Base-by-base conservation (phyloP, 306 rosid genomes). In the Boehmeria nivea region DNA sequence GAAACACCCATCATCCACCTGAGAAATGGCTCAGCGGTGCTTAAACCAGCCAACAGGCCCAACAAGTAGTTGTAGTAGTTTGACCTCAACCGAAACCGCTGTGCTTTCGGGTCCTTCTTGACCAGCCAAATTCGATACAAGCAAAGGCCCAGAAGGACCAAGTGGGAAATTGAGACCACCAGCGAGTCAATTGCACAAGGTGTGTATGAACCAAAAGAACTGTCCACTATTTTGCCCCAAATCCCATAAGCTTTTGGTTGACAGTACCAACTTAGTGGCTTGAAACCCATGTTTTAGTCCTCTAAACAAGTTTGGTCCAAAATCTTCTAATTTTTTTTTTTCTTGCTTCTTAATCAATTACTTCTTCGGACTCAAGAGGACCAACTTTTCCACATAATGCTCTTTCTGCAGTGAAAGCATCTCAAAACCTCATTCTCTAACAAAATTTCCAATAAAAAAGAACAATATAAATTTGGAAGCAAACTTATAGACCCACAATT, bases 171-270 rank as follows among this genome's bases (percentile, higher is more conserved):
- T 51, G 80, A 77, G 60, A 77, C 52, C 49, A 86, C 95, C 65
- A 89, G 57, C 54, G 94, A 68, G 58, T 79, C 79, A 52, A 89
- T 67, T 46, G 79, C 88, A 76, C 97, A 89, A 62, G 97, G 94
- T 43, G 95, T 81, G 64, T 86, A 89, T 28, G 90, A 69, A 44
- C 94, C 86, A 69, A 86, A 86, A 68, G 81, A 83, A 73, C 81
- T 81, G 23, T 83, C 82, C 14, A 67, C 78, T 65, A 43, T 57
- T 60, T 69, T 60, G 13, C 48, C 75, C 97, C 97, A 89, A 51
- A 71, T 31, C 60, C 77, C 65, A 42, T 86, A 67, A 56, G 72
- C 66, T 56, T 11, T 75, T 20, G 97, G 95, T 48, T 70, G 71
- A 72, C 97, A 89, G 49, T 81, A 89, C 94, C 97, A 89, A 63